Evolutionary conservation across 179 eudicot genomes (phyloP).

Genomic region (Heliamphora pulchella): DNA sequence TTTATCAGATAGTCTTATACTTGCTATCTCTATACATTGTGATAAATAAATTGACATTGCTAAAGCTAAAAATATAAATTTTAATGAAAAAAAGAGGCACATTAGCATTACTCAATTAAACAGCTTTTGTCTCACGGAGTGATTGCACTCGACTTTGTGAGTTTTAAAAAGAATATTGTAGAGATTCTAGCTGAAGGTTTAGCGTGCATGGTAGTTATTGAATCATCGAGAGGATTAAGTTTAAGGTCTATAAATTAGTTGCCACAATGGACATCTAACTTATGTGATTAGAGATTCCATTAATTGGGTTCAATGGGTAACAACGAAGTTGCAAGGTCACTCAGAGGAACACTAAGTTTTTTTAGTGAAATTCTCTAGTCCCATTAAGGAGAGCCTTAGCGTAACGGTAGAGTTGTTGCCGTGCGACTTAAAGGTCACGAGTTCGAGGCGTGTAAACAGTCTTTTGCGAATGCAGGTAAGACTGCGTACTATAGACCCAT

Average conservation of each 20-base stretch:
- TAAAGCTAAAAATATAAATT: neutral
- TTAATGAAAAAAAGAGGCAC: neutral
- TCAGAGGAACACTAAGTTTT: neutral
- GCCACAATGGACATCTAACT: neutral
- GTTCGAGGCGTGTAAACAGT: too few relatives aligned
- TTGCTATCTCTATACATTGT: neutral
- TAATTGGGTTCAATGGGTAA: conserved; percentile 1
- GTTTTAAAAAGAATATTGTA: neutral
- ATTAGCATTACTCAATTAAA: neutral
- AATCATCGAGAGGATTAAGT: neutral
- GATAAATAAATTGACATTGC: neutral
- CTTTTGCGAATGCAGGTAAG: too few relatives aligned
- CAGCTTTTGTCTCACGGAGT: neutral
- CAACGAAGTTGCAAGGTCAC: neutral
- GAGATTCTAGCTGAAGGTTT: neutral
- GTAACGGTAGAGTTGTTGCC: too few relatives aligned
- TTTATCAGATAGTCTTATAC: neutral
- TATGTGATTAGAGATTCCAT: neutral
- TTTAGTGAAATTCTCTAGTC: neutral
- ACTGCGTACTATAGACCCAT: too few relatives aligned
- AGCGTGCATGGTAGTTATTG: neutral
- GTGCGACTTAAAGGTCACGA: too few relatives aligned
- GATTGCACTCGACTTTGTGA: neutral
- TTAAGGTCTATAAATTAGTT: neutral
- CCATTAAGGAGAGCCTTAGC: too few relatives aligned